A percentile compares a stretch with the other conserved stretches of the same genome.
Evolutionary conservation across 768 basidiomycete species (phyloP).

Genomic region (Trametes meyenii): DNA sequence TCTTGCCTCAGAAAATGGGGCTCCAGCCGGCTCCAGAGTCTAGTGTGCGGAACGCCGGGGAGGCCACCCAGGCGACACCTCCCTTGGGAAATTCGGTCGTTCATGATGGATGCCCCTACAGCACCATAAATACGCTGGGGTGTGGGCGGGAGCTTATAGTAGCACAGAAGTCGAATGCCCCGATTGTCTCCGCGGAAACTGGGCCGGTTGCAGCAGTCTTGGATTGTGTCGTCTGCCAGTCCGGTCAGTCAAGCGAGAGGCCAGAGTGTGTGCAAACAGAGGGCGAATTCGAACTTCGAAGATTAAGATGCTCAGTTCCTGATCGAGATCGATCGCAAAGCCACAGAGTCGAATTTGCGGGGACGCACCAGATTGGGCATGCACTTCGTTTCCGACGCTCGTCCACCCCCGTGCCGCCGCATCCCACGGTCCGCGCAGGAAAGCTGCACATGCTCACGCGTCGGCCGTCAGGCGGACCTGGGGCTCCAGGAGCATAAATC

Average conservation of each 20-base stretch:
- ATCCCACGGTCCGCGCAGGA: neutral
- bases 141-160: no score
- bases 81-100: no score
- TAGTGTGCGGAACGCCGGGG: neutral
- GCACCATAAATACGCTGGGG: no score
- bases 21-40: neutral
- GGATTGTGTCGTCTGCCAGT: no score
- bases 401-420: neutral
- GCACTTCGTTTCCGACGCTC: neutral
- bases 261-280: neutral
- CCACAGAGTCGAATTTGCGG: conserved; percentile 4
- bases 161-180: no score
- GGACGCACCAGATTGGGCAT: conserved; percentile 7
- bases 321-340: conserved; percentile 20
- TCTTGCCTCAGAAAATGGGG: neutral
- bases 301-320: neutral
- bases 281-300: neutral
- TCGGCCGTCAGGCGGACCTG: no score
- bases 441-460: no score
- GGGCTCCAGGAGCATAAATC: no score
- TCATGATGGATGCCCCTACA: no score
- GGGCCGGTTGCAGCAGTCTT: no score
- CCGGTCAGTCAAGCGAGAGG: neutral
- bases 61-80: neutral
- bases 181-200: no score